Evolutionary conservation across 805 yeast species (phyloP), one percentile per base, ranked within the genome.

Genomic region (Barnettozyma sp.): DNA sequence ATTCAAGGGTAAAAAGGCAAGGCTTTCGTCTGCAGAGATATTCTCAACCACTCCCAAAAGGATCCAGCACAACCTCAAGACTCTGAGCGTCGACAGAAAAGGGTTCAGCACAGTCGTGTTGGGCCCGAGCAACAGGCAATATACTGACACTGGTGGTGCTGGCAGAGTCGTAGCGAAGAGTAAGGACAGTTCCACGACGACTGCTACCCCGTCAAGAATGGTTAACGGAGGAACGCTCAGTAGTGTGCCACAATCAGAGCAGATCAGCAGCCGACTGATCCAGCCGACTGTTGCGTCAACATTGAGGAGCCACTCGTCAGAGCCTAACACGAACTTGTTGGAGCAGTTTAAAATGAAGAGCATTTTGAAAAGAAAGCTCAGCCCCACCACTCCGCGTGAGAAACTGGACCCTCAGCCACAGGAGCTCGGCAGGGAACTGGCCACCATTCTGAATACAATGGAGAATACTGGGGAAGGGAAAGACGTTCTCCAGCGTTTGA

Each of bases 31-130:
- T 0, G 27, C 27, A 4, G 45, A 45, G 32, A 43, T 49, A 7
- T 48, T 44, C 22, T 49, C 53, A 7, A 34, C 46, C 4, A 59
- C 63, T 0, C 65, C 65, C 6, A 50, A 45, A 21, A 46, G 63
- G 31, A 28, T 58, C 17, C 30, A 34, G 8, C n/a, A n/a, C n/a
- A 26, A 13, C 12, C 34, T 42, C 16, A 27, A 50, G 46, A 45
- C 56, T 4, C 56, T 50, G 19, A 60, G 62, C 28, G 55, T 49
- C 11, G 63, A 59, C 39, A 53, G 52, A 34, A 33, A 28, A 18
- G 42, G 39, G 11, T 38, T 38, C 18, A 25, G 16, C 10, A 10
- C 26, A 39, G 19, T 14, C 21, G 37, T 8, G 31, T 40, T 6
- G 18, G 34, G 6, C 23, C 38, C 13, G 26, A 30, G 23, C n/a